Evolutionary conservation across 1,284 basidiomycete species (phyloP).

Genomic region (Cryptococcus amylolentus): DNA sequence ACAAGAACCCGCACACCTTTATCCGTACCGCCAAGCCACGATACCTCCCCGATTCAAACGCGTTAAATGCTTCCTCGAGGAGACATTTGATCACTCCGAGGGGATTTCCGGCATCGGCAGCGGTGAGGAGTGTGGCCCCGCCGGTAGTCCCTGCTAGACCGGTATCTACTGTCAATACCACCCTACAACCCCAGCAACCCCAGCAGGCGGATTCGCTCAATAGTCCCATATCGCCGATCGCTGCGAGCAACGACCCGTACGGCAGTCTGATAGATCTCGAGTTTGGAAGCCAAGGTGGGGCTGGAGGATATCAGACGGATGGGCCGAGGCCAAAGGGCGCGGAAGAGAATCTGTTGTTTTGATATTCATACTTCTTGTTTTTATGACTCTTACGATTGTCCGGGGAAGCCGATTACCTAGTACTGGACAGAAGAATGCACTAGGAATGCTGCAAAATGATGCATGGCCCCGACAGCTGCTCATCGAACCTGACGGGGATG

Average conservation of each 20-base stretch:
- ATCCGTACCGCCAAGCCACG: conserved; percentile 49
- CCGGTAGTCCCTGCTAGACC: conserved; percentile 7
- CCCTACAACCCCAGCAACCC: conserved; percentile 10
- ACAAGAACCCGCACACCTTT: conserved; percentile 50
- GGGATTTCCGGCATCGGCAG: conserved; percentile 21
- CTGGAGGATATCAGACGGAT: conserved; percentile 45
- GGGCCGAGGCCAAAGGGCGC: conserved; percentile 38
- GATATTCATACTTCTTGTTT: not conserved
- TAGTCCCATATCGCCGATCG: not conserved
- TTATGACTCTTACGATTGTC: too few species aligned
- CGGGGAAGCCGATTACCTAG: too few species aligned
- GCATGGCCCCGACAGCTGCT: too few species aligned
- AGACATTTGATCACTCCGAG: conserved; percentile 43
- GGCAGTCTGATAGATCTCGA: conserved; percentile 47
- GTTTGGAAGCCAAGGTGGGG: conserved; percentile 26
- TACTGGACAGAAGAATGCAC: too few species aligned
- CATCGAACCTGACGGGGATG: too few species aligned
- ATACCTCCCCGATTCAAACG: conserved; percentile 47
- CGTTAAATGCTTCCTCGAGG: conserved; percentile 47
- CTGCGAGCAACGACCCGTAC: conserved; percentile 40
- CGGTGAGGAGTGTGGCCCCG: conserved; percentile 2
- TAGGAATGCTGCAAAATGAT: too few species aligned
- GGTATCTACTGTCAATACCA: conserved; percentile 11
- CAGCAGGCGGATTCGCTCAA: not conserved
- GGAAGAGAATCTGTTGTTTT: conserved; percentile 40